Base-by-base conservation (phyloP, 768 basidiomycete genomes). In the Dentipellis sp. region DNA sequence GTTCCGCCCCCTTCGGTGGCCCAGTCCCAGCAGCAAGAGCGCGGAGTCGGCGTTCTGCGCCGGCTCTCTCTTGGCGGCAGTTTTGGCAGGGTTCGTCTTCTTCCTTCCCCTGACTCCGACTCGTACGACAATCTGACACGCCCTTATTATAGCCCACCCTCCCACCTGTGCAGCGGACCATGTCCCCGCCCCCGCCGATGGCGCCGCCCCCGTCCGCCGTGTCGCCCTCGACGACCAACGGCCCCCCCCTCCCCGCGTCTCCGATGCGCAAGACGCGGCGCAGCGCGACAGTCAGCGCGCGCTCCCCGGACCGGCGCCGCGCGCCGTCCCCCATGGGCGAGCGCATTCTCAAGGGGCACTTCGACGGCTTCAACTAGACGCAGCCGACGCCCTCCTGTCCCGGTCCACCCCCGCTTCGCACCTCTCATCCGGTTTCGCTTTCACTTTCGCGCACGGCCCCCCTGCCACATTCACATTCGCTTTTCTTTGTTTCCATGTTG, bases 311-410 rank as follows among this genome's bases (percentile, higher is more conserved):
- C 51, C 77, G 77, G 10, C 67, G 66, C 7, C 68, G 72, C 19
- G 88, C 86, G 2, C 90, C 89, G 17, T 90, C 88, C 39, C 90
- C 90, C 6, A 92, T 91, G 91, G 91, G 90, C 60, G 91, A 93
- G 71, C 78, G 91, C 57, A 91, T 93, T 58, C 78, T 93, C 62
- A 93, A 89, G 74, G 91, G 91, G 9, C 91, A 93, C 64, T 93
- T 92, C 63, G 91, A 93, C 66, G 86, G 91, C 50, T 93, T 93
- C 76, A 88, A 89, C 66, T 91, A 56, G 55, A 35, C 14, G 9
- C 40, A 42, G 40, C 40, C 3, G 3, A 3, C 29, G 29, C 29
- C 6, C 29, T 3, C 29, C 29, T 6, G 3, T 29, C 29, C 3
- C 29, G 3, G 29, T 6, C 29, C 29, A 6, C 29, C 29, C 29